Percentiles rank a stretch among this genome's conserved stretches.
These are phyloP conservation scores for Globisporangium megalacanthum DNA, from an alignment of 352 stramenopile species.

Conservation along the genomic window DNA sequence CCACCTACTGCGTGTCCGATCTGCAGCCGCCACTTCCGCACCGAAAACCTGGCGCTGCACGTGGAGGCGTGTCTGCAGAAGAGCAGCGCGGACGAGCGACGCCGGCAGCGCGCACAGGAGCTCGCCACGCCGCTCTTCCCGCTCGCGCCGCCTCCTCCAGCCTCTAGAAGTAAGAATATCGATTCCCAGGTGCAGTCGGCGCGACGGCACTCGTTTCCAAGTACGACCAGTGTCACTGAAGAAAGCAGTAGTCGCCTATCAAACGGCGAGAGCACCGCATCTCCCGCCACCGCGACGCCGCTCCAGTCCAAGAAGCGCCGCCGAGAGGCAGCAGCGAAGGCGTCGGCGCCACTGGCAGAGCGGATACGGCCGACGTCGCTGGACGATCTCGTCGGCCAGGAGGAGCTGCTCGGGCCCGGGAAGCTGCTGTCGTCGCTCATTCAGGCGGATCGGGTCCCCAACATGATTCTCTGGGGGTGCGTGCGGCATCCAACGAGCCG, in stretches of 20 bases:
- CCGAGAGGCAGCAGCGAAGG: constrained; percentile 18
- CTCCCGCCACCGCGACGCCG: background rate
- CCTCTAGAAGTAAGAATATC: background rate
- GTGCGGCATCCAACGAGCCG: background rate
- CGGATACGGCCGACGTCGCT: constrained; percentile 61
- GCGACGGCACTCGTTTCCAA: constrained; percentile 10
- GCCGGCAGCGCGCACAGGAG: constrained; percentile 9
- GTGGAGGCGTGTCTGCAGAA: constrained; percentile 57
- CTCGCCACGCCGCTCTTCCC: constrained; percentile 12
- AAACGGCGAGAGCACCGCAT: background rate
- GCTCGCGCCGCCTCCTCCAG: background rate
- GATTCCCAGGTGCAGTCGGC: background rate
- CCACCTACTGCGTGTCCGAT: constrained; percentile 56
- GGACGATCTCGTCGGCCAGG: constrained; percentile 60
- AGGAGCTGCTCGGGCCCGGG: constrained; percentile 52
- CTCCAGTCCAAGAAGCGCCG: constrained; percentile 49
- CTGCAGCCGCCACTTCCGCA: constrained; percentile 68
- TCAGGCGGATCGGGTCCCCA: constrained; percentile 62
- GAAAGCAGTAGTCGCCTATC: background rate
- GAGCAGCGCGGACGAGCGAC: constrained; percentile 20
- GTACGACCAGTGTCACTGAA: background rate
- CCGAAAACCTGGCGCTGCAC: constrained; percentile 68
- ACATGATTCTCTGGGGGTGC: constrained; percentile 86
- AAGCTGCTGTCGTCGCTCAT: constrained; percentile 64
- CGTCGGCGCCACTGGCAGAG: constrained; percentile 57